These are phyloP conservation scores for Lachnellula suecica DNA, from an alignment of 2,329 filamentous ascomycete genomes.

Conservation along the genomic window DNA sequence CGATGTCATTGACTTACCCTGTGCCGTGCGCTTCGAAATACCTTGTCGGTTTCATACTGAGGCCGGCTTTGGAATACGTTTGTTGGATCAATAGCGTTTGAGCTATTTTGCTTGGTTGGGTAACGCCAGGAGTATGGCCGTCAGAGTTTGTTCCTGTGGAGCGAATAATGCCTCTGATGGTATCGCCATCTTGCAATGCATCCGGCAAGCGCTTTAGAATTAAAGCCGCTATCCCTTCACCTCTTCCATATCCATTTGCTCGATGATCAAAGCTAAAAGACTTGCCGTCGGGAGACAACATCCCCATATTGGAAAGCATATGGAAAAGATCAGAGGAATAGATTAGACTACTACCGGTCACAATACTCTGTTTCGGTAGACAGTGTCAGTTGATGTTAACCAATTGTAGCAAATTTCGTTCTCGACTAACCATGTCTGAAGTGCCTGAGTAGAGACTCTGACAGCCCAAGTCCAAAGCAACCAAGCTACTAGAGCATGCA, in stretches of 20 bases:
- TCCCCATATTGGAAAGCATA: conserved; percentile 23
- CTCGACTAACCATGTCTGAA: conserved; percentile 28
- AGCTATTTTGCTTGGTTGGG: conserved; percentile 46
- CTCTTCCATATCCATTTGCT: conserved; percentile 62
- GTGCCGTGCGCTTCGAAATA: conserved; percentile 13
- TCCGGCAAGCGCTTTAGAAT: conserved; percentile 57
- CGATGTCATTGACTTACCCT: conserved; percentile 6
- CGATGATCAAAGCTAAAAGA: conserved; percentile 55
- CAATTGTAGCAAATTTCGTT: not conserved
- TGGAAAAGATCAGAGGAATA: conserved; percentile 52
- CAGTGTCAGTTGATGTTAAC: conserved; percentile 34
- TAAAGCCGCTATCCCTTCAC: conserved; percentile 58
- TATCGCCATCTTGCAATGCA: conserved; percentile 57
- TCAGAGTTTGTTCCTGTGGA: conserved; percentile 53
- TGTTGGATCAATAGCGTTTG: conserved; percentile 30
- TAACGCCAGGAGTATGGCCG: conserved; percentile 53
- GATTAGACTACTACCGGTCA: conserved; percentile 45
- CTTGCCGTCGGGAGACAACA: conserved; percentile 29
- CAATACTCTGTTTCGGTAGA: conserved; percentile 49
- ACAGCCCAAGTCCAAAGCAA: conserved; percentile 53
- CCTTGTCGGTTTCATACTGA: not conserved
- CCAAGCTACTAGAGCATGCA: conserved; percentile 54
- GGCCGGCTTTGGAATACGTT: conserved; percentile 3
- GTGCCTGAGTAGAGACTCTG: conserved; percentile 43
- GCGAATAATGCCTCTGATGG: conserved; percentile 53